Percentiles rank a stretch among this genome's conserved stretches.
Evolutionary conservation across 75 land plant species (phyloP).

Genomic region (Cunninghamia lanceolata): DNA sequence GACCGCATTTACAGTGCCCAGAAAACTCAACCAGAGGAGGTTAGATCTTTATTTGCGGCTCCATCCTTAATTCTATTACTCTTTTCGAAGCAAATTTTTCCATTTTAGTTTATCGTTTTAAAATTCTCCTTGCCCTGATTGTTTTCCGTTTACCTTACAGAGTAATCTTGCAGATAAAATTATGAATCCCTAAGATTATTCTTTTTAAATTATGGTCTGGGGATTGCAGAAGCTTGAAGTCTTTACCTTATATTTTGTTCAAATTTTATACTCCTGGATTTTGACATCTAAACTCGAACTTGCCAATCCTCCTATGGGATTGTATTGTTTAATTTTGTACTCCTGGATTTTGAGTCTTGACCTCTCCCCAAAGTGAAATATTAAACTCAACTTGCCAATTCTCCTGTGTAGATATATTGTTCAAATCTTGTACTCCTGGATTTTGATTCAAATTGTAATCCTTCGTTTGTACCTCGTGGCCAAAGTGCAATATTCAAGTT

Average conservation of each 20-base stretch:
- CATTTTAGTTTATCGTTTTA: not conserved
- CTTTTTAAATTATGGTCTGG: not conserved
- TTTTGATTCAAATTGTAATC: too few relatives aligned
- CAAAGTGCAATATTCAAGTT: too few relatives aligned
- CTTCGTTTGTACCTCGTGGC: too few relatives aligned
- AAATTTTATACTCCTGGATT: not conserved
- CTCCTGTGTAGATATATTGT: too few relatives aligned
- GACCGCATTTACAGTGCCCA: conserved; percentile 85
- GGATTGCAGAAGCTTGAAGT: not conserved
- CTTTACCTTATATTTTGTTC: not conserved
- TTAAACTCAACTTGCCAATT: too few relatives aligned
- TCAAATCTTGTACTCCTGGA: too few relatives aligned
- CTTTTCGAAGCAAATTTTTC: not conserved
- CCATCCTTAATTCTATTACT: not conserved
- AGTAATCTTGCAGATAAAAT: not conserved
- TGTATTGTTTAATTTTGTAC: too few relatives aligned
- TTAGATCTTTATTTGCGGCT: conserved; percentile 11
- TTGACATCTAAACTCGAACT: not conserved
- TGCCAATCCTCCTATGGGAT: not conserved
- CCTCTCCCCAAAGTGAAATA: too few relatives aligned
- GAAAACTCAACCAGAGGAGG: conserved; percentile 75
- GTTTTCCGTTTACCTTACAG: too few relatives aligned
- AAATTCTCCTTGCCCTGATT: not conserved
- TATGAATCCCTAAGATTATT: not conserved
- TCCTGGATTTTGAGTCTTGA: too few relatives aligned